Conservation (phyloP, 129 eudicot genomes). For the Pseudognaphalium luteoalbum region DNA sequence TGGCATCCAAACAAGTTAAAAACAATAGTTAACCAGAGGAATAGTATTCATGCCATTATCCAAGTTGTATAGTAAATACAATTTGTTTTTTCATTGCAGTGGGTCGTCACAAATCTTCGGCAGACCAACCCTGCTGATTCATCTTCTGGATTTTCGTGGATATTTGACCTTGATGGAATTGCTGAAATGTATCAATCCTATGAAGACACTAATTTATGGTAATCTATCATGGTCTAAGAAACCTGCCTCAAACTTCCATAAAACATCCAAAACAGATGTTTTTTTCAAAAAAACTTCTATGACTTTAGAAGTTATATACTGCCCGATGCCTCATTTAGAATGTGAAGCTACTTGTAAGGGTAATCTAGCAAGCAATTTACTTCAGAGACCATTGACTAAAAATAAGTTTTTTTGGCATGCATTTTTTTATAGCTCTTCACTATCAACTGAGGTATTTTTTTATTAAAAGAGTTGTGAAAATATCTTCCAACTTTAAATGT, state of each 20-base stretch:
- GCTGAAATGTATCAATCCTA: slow-evolving; percentile 90
- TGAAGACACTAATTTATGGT: slow-evolving; percentile 92
- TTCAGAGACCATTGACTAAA: not conserved
- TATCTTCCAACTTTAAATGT: not conserved
- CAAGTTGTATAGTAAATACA: slow-evolving; percentile 12
- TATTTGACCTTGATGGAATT: slow-evolving; percentile 80
- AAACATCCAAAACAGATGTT: not conserved
- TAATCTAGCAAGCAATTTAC: not conserved
- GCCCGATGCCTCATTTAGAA: not conserved
- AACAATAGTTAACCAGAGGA: not conserved
- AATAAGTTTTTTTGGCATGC: not conserved
- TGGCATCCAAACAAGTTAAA: not conserved
- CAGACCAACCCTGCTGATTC: slow-evolving; percentile 47
- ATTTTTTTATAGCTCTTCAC: not conserved
- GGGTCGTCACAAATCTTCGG: slow-evolving; percentile 90
- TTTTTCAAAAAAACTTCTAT: slow-evolving; percentile 4
- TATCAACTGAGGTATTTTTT: not conserved
- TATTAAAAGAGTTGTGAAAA: not conserved
- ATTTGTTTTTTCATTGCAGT: slow-evolving; percentile 48
- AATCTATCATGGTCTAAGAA: slow-evolving; percentile 7
- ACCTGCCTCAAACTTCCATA: not conserved
- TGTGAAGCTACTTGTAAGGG: not conserved
- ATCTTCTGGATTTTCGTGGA: slow-evolving; percentile 70
- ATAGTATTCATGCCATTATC: not conserved
- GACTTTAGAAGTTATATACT: not conserved